Evolutionary conservation across 1,284 basidiomycete species (phyloP).

Genomic region (Pascua guehoae): DNA sequence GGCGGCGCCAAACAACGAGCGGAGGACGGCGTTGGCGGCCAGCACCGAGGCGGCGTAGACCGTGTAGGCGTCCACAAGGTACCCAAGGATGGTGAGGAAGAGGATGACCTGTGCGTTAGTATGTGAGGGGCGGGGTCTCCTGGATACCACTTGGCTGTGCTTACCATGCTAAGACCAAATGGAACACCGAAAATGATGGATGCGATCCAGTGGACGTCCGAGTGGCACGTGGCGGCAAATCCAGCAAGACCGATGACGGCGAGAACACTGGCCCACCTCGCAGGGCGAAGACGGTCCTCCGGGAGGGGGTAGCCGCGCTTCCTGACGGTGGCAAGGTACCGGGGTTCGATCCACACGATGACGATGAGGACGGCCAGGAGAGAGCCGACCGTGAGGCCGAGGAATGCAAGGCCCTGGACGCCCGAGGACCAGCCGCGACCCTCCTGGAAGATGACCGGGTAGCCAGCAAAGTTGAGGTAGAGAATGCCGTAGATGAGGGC

Average conservation of each 20-base stretch:
- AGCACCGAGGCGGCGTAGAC: slow-evolving; percentile 58
- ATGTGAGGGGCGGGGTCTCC: too few relatives aligned
- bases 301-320: slow-evolving; percentile 55
- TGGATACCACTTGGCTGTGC: too few relatives aligned
- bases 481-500: slow-evolving; percentile 55
- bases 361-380: slow-evolving; percentile 58
- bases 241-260: slow-evolving; percentile 48
- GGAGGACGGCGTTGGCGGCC: slow-evolving; percentile 66
- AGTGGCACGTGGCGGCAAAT: slow-evolving; percentile 47
- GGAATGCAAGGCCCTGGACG: slow-evolving; percentile 62
- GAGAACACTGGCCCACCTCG: slow-evolving; percentile 49
- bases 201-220: slow-evolving; percentile 53
- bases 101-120: slow-evolving; percentile 47
- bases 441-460: slow-evolving; percentile 61
- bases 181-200: slow-evolving; percentile 59
- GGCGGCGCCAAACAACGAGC: slow-evolving; percentile 62
- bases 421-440: slow-evolving; percentile 61
- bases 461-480: slow-evolving; percentile 45
- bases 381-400: slow-evolving; percentile 64
- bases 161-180: slow-evolving; percentile 61
- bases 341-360: slow-evolving; percentile 52
- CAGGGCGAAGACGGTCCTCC: slow-evolving; percentile 59
- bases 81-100: slow-evolving; percentile 59
- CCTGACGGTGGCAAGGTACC: slow-evolving; percentile 59
- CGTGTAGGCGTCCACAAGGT: slow-evolving; percentile 63